phyloP scores from a whole-genome alignment of 495 filamentous ascomycete species.

The Aspergillus kassunensis region DNA sequence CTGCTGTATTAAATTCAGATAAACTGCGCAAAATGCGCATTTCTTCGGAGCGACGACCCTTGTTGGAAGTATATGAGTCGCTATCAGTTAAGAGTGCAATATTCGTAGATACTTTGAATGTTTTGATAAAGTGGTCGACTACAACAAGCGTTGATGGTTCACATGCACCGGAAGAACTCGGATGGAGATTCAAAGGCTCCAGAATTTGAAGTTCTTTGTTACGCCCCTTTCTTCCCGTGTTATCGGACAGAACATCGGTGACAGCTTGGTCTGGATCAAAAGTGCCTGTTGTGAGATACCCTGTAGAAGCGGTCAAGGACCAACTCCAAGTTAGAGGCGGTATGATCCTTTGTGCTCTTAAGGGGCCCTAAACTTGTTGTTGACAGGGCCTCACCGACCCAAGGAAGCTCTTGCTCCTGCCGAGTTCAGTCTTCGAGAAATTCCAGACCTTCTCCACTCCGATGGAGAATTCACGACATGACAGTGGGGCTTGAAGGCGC shows the following conservation, averaged over 20 bases:
- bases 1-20: too few relatives aligned
- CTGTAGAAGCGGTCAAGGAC: constrained; percentile 16
- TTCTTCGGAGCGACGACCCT: too few relatives aligned
- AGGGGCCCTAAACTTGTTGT: neutral
- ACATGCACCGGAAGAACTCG: constrained; percentile 1
- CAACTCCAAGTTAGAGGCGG: neutral
- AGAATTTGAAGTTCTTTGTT: neutral
- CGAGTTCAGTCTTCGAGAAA: constrained; percentile 1
- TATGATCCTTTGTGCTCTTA: constrained; percentile 2
- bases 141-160: neutral
- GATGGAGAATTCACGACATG: constrained; percentile 3
- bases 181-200: neutral
- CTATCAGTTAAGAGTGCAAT: too few relatives aligned
- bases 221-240: neutral
- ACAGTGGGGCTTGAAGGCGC: constrained; percentile 1
- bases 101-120: too few relatives aligned
- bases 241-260: neutral
- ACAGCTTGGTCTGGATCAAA: neutral
- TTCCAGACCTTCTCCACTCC: constrained; percentile 14
- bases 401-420: neutral
- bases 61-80: too few relatives aligned
- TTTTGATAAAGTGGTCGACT: too few relatives aligned
- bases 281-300: neutral
- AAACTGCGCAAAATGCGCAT: too few relatives aligned
- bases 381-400: constrained; percentile 18